Conservation (phyloP, 768 basidiomycete species). For the Lentinula boryana region DNA sequence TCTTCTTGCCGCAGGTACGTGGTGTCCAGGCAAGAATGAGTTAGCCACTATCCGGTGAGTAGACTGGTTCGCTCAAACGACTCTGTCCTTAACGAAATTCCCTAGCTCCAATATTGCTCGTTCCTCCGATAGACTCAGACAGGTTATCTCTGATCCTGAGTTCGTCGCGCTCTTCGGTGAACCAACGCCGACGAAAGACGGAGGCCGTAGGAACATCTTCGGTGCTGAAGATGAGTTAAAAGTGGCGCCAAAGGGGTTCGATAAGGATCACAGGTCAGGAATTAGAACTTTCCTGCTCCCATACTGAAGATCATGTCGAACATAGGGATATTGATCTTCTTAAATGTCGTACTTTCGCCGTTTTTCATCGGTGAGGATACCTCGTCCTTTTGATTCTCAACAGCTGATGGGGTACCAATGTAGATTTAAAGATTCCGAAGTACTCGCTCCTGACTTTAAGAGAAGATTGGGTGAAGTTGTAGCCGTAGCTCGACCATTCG, state of each 20-base stretch:
- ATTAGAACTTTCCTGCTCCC: constrained; percentile 2
- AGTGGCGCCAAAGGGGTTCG: constrained; percentile 84
- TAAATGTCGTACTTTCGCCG: constrained; percentile 74
- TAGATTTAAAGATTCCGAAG: constrained; percentile 75
- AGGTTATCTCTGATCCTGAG: constrained; percentile 55
- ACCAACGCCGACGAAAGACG: constrained; percentile 54
- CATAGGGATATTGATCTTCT: constrained; percentile 86
- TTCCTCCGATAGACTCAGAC: constrained; percentile 55
- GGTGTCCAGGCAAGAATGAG: constrained; percentile 77
- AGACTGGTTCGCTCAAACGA: neutral
- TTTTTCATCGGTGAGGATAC: constrained; percentile 47
- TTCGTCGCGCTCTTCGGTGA: constrained; percentile 80
- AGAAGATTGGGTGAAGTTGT: constrained; percentile 52
- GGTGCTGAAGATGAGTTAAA: constrained; percentile 86
- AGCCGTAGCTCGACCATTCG: constrained; percentile 61
- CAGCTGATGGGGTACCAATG: constrained; percentile 15
- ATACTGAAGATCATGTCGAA: neutral
- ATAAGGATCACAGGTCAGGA: constrained; percentile 70
- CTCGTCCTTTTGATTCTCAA: constrained; percentile 5
- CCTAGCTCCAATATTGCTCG: constrained; percentile 58
- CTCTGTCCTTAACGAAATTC: neutral
- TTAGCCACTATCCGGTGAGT: constrained; percentile 65
- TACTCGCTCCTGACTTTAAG: constrained; percentile 60
- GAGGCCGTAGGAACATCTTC: constrained; percentile 71
- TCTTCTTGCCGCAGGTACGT: constrained; percentile 72